Evolutionary conservation across 768 basidiomycete species (phyloP).

Genomic region (Rickenella mellea): DNA sequence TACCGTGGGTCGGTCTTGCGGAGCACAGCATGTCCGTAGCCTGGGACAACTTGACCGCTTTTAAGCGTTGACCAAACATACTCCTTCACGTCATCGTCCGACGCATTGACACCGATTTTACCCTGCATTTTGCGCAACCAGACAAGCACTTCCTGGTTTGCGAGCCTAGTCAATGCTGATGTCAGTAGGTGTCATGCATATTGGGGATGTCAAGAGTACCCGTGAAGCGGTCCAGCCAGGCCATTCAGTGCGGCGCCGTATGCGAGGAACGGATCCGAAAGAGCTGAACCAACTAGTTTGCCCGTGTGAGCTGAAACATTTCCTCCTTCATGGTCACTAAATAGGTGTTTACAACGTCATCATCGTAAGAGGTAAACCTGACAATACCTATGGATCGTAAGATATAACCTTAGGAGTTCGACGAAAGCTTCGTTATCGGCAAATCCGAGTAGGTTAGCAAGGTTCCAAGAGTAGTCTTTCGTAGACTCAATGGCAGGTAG

Average conservation of each 20-base stretch:
- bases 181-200: background rate
- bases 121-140: constrained; percentile 93
- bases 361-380: background rate
- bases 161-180: constrained; percentile 32
- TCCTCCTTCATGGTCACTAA: constrained; percentile 93
- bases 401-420: constrained; percentile 90
- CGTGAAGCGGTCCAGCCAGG: constrained; percentile 94
- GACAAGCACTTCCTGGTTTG: constrained; percentile 93
- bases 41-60: constrained; percentile 88
- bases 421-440: constrained; percentile 82
- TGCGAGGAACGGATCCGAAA: constrained; percentile 95
- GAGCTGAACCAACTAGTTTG: constrained; percentile 87
- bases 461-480: constrained; percentile 87
- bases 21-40: constrained; percentile 80
- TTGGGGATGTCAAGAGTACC: constrained; percentile 21
- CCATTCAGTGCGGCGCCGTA: constrained; percentile 91
- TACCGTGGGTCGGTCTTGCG: constrained; percentile 92
- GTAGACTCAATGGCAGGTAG: constrained; percentile 71
- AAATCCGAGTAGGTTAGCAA: constrained; percentile 85
- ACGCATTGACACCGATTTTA: constrained; percentile 76
- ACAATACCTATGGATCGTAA: constrained; percentile 84
- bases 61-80: constrained; percentile 95
- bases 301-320: constrained; percentile 96
- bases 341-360: background rate
- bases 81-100: constrained; percentile 82